Conservation (phyloP, 768 basidiomycete species). For the Jaapia argillacea region DNA sequence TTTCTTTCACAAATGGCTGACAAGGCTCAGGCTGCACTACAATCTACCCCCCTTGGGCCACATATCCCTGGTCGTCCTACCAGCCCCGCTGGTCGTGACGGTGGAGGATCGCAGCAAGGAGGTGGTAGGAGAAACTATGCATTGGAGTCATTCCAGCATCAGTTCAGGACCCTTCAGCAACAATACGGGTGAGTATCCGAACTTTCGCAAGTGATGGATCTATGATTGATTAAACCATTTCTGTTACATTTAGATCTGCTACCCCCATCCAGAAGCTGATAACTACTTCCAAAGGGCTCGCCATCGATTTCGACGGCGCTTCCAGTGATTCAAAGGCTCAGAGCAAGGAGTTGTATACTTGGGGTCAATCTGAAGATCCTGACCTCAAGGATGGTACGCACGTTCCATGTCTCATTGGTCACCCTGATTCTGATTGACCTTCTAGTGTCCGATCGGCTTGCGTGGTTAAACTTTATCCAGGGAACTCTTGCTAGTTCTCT, state of each 20-base stretch:
- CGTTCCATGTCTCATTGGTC: slow-evolving; percentile 3
- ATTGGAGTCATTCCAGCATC: slow-evolving; percentile 57
- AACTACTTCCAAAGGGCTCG: slow-evolving; percentile 68
- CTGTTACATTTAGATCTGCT: slow-evolving; percentile 34
- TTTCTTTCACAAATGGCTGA: slow-evolving; percentile 63
- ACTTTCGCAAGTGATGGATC: not conserved
- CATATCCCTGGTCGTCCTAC: slow-evolving; percentile 38
- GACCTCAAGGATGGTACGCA: slow-evolving; percentile 69
- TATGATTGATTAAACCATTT: slow-evolving; percentile 4
- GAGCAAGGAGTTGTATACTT: slow-evolving; percentile 80
- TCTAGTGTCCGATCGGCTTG: slow-evolving; percentile 70
- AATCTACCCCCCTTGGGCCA: slow-evolving; percentile 45
- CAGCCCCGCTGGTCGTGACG: slow-evolving; percentile 23
- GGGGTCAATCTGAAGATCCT: slow-evolving; percentile 63
- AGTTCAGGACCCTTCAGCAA: slow-evolving; percentile 63
- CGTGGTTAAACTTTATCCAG: slow-evolving; percentile 71
- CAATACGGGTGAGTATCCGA: slow-evolving; percentile 49
- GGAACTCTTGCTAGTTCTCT: slow-evolving; percentile 57
- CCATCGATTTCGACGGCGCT: slow-evolving; percentile 61
- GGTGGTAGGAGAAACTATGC: slow-evolving; percentile 37
- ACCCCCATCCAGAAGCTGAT: slow-evolving; percentile 70
- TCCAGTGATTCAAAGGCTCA: slow-evolving; percentile 58
- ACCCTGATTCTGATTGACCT: slow-evolving; percentile 5
- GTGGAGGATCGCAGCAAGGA: slow-evolving; percentile 1
- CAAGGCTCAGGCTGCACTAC: slow-evolving; percentile 67